phyloP scores from a whole-genome alignment of 2,329 filamentous ascomycete genomes.

The Scytalidium lignicola region DNA sequence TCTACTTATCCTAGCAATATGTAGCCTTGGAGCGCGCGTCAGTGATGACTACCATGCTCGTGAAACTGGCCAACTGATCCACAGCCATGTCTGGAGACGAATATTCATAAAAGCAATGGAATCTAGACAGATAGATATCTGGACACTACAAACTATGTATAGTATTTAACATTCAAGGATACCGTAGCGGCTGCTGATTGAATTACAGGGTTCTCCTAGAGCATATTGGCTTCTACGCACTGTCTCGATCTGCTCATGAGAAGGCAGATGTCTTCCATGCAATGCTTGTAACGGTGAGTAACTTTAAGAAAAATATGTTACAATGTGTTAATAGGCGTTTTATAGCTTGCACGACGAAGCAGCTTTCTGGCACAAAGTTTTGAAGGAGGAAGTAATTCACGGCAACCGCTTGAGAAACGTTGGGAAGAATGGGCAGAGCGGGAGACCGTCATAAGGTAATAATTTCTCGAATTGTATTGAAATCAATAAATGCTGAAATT shows the following conservation, averaged over 20 bases:
- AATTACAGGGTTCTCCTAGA: conserved; percentile 14
- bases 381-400: conserved; percentile 8
- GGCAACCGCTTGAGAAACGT: conserved; percentile 14
- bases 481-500: background rate
- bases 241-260: conserved; percentile 17
- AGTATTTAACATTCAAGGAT: background rate
- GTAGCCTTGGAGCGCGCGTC: conserved; percentile 13
- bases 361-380: conserved; percentile 15
- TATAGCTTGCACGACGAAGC: conserved; percentile 12
- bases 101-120: conserved; percentile 4
- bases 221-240: conserved; percentile 17
- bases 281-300: conserved; percentile 18
- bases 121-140: conserved; percentile 14
- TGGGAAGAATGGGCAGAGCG: conserved; percentile 20
- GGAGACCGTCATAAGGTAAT: conserved; percentile 17
- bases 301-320: background rate
- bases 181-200: background rate
- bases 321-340: background rate
- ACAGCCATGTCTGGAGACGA: conserved; percentile 4
- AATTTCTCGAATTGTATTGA: background rate
- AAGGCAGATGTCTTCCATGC: conserved; percentile 19
- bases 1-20: conserved; percentile 14
- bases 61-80: conserved; percentile 3
- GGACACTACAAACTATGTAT: conserved; percentile 17
- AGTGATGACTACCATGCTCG: conserved; percentile 5